Base-by-base conservation (phyloP, 495 filamentous ascomycete species). In the Tetracladium setigerum region DNA sequence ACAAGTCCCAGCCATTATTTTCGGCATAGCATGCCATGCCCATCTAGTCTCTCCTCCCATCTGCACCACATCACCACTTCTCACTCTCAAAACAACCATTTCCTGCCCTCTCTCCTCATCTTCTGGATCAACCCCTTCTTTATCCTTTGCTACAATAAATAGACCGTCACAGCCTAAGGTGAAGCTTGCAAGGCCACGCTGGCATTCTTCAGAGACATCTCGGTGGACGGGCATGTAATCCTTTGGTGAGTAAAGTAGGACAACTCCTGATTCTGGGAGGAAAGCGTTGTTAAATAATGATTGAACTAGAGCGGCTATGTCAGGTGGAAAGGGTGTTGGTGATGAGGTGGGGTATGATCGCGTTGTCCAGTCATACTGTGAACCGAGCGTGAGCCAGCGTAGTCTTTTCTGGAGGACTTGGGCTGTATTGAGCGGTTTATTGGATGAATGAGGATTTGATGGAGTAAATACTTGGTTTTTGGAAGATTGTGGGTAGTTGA, bases 11-110 rank as follows among this genome's bases (percentile, higher is more conserved):
- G 76, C 74, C 34, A 95, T 51, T 27, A 95, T 77, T 57, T 86
- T 89, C 8, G 91, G 90, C 16, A 96, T 89, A 6, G 86, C 88
- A 70, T 96, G 90, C 92, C 90, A 96, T 11, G 89, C 89, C 65
- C 87, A 90, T 43, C 90, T 66, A 9, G 85, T 81, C 46, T 77
- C 71, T 30, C 84, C 78, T 44, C 75, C 80, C 85, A 95, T 92
- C 49, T 89, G 85, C 2, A 95, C 78, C 2, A 79, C 83, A 66
- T 91, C 89, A 0, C 88, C 89, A 5, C 86, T 91, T 11, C 79
- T 72, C 34, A 95, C 69, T 27, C 87, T 70, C 38, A 92, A 33
- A 12, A 55, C 52, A 37, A 47, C 43, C 31, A 53, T 50, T 27
- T 52, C 41, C 41, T 49, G 47, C 16, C 49, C 49, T 12, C 49